phyloP scores from a whole-genome alignment of 495 filamentous ascomycete species.

The Saxophila tyrrhenica region DNA sequence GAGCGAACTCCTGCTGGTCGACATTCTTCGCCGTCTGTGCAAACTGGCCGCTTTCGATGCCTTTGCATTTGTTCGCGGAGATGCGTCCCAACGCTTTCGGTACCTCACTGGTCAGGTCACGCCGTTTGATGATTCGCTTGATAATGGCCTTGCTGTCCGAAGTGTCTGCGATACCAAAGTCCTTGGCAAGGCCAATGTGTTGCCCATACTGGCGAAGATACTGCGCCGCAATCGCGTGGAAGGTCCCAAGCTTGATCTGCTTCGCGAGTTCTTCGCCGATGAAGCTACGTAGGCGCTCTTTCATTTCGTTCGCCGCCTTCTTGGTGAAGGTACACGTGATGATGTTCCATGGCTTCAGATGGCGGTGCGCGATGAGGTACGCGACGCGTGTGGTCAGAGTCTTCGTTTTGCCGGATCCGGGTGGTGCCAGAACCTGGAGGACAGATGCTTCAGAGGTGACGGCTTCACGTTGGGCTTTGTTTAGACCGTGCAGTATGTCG shows the following conservation, averaged over 20 bases:
- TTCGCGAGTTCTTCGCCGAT: constrained; percentile 67
- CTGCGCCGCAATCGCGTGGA: constrained; percentile 82
- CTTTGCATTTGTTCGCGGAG: constrained; percentile 74
- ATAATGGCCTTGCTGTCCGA: constrained; percentile 68
- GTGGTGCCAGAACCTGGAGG: constrained; percentile 76
- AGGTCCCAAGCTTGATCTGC: constrained; percentile 81
- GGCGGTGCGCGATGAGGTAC: constrained; percentile 73
- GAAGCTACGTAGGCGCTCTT: constrained; percentile 65
- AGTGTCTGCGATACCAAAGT: constrained; percentile 90
- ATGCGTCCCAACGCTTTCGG: constrained; percentile 61
- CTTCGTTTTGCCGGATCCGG: constrained; percentile 82
- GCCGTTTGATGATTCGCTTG: constrained; percentile 63
- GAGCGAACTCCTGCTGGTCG: constrained; percentile 62
- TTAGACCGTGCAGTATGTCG: constrained; percentile 61
- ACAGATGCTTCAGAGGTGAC: constrained; percentile 69
- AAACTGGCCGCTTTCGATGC: constrained; percentile 38
- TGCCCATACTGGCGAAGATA: constrained; percentile 82
- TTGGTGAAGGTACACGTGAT: constrained; percentile 97
- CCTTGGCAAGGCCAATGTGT: constrained; percentile 66
- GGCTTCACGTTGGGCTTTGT: constrained; percentile 70
- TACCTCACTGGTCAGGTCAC: constrained; percentile 51
- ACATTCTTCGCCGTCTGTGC: constrained; percentile 38
- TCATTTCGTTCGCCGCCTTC: constrained; percentile 95
- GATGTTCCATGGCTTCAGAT: constrained; percentile 78
- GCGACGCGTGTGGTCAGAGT: constrained; percentile 90